A percentile compares a stretch with the other conserved stretches of the same genome.
phyloP scores from a whole-genome alignment of 2,329 filamentous ascomycete genomes.

The Mycocentrospora acerina region DNA sequence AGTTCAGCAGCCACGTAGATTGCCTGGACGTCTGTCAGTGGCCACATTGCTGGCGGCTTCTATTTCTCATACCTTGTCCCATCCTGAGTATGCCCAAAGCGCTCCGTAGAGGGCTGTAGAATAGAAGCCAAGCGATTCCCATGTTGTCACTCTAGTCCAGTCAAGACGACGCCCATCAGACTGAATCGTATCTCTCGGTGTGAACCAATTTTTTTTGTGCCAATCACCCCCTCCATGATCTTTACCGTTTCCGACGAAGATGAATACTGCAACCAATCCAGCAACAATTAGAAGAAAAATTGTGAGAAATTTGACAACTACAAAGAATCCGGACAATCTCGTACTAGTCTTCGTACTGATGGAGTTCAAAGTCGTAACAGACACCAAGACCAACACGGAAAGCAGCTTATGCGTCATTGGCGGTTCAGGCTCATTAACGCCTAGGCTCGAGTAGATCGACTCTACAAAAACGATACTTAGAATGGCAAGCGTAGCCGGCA shows the following conservation, averaged over 20 bases:
- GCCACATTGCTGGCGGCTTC: slow-evolving; percentile 15
- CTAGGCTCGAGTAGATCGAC: slow-evolving; percentile 51
- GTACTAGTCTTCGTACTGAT: slow-evolving; percentile 48
- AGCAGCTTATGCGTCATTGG: slow-evolving; percentile 43
- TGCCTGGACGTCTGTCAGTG: slow-evolving; percentile 20
- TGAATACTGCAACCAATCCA: slow-evolving; percentile 35
- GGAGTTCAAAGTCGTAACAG: slow-evolving; percentile 46
- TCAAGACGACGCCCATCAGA: slow-evolving; percentile 36
- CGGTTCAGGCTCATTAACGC: slow-evolving; percentile 58
- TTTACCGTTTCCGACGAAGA: slow-evolving; percentile 27
- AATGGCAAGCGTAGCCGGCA: slow-evolving; percentile 66
- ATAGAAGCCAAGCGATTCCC: slow-evolving; percentile 64
- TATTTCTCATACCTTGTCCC: slow-evolving; percentile 35
- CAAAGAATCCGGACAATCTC: slow-evolving; percentile 42
- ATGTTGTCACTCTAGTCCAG: slow-evolving; percentile 48
- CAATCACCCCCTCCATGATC: slow-evolving; percentile 39
- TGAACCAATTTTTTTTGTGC: slow-evolving; percentile 38
- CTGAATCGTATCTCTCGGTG: slow-evolving; percentile 25
- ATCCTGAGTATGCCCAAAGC: slow-evolving; percentile 40
- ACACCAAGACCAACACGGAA: slow-evolving; percentile 41
- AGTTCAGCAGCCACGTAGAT: slow-evolving; percentile 44
- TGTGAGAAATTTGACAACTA: slow-evolving; percentile 39
- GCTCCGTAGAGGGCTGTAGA: slow-evolving; percentile 54
- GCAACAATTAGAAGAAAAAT: slow-evolving; percentile 39
- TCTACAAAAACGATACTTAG: slow-evolving; percentile 63